phyloP scores from a whole-genome alignment of 768 basidiomycete genomes.

The Phanerochaete carnosa region DNA sequence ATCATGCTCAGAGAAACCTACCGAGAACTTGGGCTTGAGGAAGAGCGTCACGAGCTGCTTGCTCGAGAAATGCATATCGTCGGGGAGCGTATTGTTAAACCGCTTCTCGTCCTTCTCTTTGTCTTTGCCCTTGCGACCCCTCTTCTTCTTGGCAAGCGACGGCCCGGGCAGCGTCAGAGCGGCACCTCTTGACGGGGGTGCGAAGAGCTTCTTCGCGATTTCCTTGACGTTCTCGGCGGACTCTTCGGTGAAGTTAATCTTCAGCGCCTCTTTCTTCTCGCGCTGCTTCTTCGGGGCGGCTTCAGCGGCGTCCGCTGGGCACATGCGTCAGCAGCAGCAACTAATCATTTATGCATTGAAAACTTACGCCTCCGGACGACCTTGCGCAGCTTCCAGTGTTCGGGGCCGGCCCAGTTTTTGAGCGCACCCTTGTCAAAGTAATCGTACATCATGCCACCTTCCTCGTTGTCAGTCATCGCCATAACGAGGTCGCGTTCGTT shows the following conservation, averaged over 20 bases:
- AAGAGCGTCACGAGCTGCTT: slow-evolving; percentile 88
- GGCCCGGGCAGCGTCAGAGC: slow-evolving; percentile 59
- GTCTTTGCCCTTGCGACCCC: slow-evolving; percentile 42
- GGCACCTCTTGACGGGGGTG: slow-evolving; percentile 65
- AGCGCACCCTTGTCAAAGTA: slow-evolving; percentile 86
- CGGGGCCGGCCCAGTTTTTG: slow-evolving; percentile 98
- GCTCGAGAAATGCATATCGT: slow-evolving; percentile 97
- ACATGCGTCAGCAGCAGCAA: background rate
- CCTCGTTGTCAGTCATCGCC: slow-evolving; percentile 69
- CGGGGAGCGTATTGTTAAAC: slow-evolving; percentile 79
- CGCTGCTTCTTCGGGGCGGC: slow-evolving; percentile 51
- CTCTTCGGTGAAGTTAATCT: slow-evolving; percentile 73
- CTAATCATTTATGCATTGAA: background rate
- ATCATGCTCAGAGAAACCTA: slow-evolving; percentile 35
- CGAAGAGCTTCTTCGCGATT: slow-evolving; percentile 70
- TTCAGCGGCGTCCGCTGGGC: slow-evolving; percentile 48
- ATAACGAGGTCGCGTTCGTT: slow-evolving; percentile 80
- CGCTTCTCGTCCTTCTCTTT: slow-evolving; percentile 58
- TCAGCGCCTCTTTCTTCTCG: slow-evolving; percentile 79
- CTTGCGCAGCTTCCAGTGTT: slow-evolving; percentile 95
- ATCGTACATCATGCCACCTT: slow-evolving; percentile 60
- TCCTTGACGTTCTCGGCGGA: slow-evolving; percentile 58
- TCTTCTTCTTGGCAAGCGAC: slow-evolving; percentile 23
- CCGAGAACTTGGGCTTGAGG: slow-evolving; percentile 93
- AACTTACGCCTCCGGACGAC: slow-evolving; percentile 71